A percentile compares a stretch with the other conserved stretches of the same genome.
Conservation (phyloP, 78 protist genomes). For the Dictyostelium citrinum region DNA sequence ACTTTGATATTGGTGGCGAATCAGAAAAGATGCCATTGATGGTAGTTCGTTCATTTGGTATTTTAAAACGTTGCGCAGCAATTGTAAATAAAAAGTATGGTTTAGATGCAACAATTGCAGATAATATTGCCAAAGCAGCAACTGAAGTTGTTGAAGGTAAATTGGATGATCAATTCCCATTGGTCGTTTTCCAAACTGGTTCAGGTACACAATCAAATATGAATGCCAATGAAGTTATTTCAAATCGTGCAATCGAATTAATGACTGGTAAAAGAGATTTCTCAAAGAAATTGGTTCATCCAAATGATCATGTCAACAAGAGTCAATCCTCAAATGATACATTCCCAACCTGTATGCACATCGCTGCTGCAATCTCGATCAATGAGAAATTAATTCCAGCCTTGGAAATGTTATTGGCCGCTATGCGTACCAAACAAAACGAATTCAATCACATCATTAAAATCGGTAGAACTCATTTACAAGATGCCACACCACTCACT, state of each 20-base stretch:
- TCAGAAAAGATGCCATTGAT: slow-evolving; percentile 85
- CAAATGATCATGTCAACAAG: slow-evolving; percentile 97
- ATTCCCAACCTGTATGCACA: slow-evolving; percentile 98
- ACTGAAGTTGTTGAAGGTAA: slow-evolving; percentile 90
- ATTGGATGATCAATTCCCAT: slow-evolving; percentile 94
- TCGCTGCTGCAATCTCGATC: slow-evolving; percentile 88
- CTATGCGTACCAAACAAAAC: slow-evolving; percentile 79
- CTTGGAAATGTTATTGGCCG: slow-evolving; percentile 44
- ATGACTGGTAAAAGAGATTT: slow-evolving; percentile 91
- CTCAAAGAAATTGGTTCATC: slow-evolving; percentile 92
- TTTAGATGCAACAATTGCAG: slow-evolving; percentile 77
- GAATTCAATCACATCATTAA: slow-evolving; percentile 87
- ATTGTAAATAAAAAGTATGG: slow-evolving; percentile 78
- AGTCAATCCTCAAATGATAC: slow-evolving; percentile 95
- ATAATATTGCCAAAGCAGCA: slow-evolving; percentile 86
- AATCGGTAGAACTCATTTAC: slow-evolving; percentile 97
- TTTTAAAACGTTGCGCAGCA: slow-evolving; percentile 93
- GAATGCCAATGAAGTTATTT: slow-evolving; percentile 94
- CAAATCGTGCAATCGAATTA: slow-evolving; percentile 90
- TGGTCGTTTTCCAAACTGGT: slow-evolving; percentile 96
- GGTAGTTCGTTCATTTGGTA: slow-evolving; percentile 91
- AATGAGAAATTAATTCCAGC: slow-evolving; percentile 78
- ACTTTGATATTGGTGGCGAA: slow-evolving; percentile 90
- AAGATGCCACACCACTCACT: slow-evolving; percentile 96
- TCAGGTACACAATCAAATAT: slow-evolving; percentile 97